Conservation (phyloP, 1,139 yeast genomes). For the Debaryomycetaceae sp. region DNA sequence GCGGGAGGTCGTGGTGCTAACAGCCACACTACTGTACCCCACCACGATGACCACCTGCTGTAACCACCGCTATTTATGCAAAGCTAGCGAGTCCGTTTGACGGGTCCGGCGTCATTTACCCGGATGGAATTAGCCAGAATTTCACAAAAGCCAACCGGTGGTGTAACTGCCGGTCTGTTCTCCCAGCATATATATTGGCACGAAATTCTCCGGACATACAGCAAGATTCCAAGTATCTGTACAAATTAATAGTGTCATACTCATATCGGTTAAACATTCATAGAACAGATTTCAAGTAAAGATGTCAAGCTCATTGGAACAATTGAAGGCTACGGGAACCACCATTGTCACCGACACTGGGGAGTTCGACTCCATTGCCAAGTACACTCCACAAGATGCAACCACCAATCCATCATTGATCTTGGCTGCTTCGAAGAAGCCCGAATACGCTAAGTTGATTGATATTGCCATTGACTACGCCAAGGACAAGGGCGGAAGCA, state of each 20-base stretch:
- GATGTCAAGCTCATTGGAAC: constrained; percentile 75
- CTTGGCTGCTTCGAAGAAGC: constrained; percentile 90
- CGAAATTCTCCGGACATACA: background rate
- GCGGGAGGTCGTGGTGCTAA: no score
- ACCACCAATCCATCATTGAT: constrained; percentile 98
- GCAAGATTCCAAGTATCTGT: no score
- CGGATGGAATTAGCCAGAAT: background rate
- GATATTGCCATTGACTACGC: constrained; percentile 91
- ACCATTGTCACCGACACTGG: constrained; percentile 98
- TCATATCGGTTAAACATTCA: background rate
- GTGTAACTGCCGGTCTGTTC: constrained; percentile 9
- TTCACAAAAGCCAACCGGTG: background rate
- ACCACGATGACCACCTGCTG: no score
- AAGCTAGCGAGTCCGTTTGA: no score
- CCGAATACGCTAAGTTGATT: constrained; percentile 84
- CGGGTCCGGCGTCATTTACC: background rate
- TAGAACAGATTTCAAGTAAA: constrained; percentile 1
- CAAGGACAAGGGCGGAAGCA: constrained; percentile 56
- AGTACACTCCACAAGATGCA: constrained; percentile 98
- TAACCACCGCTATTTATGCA: no score
- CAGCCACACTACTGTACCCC: no score
- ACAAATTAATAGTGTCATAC: background rate
- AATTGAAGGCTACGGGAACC: constrained; percentile 93
- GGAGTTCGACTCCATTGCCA: constrained; percentile 96
- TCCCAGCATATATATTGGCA: background rate